Evolutionary conservation across 345 rosid genomes (phyloP), one percentile per base, ranked within the genome.

Genomic region (Brassica carinata): DNA sequence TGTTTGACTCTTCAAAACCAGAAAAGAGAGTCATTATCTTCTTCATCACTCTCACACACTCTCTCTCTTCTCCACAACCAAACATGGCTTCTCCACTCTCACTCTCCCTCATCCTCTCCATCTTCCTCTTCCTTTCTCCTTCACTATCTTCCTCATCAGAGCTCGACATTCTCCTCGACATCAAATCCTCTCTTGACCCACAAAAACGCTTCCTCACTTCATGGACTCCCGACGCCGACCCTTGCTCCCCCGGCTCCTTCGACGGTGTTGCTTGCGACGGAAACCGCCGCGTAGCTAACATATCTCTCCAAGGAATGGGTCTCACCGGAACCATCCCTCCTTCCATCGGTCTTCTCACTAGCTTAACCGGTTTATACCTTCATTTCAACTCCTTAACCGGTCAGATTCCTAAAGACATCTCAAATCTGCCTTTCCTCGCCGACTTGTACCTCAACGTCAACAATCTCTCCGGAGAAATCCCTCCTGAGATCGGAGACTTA

Each of bases 371-470:
- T 19, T 81, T 96, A 86, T 96, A 90, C 84, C 86, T 96, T 66
- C 99, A 96, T 72, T 96, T 92, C 87, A 96, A 96, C 75, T 84
- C 90, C 7, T 83, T 96, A 73, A 83, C 79, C 34, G 99, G 98
- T 2, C 88, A 64, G 79, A 86, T 96, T 77, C 99, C 99, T 0
- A 77, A 76, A 78, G 99, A 90, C 85, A 92, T 93, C 75, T 86
- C 90, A 1, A 73, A 80, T 67, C 53, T 96, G 83, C 87, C 70
- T 78, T 73, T 85, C 38, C 96, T 96, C 65, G 77, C 76, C 11
- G 99, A 96, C 62, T 82, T 96, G 84, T 96, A 96, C 71, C 92
- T 96, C 15, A 90, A 92, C 73, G 97, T 96, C 27, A 96, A 96
- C 77, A 85, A 89, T 75, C 88, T 96, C 62, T 87, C 95, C 23